phyloP scores from a whole-genome alignment of 768 basidiomycete genomes.

The Leccinum sublutescens region DNA sequence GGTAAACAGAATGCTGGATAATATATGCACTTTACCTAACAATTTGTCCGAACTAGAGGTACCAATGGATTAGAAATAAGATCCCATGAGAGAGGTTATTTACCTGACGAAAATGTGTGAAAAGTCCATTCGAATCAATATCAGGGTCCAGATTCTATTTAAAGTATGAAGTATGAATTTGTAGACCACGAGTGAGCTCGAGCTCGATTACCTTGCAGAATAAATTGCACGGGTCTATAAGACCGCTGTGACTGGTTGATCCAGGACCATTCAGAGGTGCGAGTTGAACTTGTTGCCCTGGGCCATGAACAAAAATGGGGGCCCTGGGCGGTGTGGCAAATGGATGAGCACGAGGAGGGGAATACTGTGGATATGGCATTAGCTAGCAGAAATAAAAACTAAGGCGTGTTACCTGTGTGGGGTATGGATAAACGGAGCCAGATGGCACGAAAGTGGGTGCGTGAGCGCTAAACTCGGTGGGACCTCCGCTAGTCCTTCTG shows the following conservation, averaged over 20 bases:
- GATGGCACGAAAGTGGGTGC: slow-evolving; percentile 78
- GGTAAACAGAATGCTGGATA: neutral
- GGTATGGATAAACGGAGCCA: slow-evolving; percentile 61
- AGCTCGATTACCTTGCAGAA: slow-evolving; percentile 70
- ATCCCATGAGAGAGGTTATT: slow-evolving; percentile 4
- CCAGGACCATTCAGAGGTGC: slow-evolving; percentile 74
- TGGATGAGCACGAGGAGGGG: slow-evolving; percentile 61
- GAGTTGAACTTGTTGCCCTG: slow-evolving; percentile 86
- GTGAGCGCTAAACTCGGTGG: slow-evolving; percentile 67
- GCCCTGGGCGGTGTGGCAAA: slow-evolving; percentile 39
- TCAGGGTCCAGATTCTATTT: slow-evolving; percentile 78
- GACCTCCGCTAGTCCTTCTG: slow-evolving; percentile 51
- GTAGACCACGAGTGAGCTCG: slow-evolving; percentile 1
- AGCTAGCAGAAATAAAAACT: slow-evolving; percentile 1
- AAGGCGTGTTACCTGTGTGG: slow-evolving; percentile 48
- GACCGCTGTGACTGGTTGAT: slow-evolving; percentile 79
- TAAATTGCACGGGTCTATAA: slow-evolving; percentile 88
- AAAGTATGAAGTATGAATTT: slow-evolving; percentile 2
- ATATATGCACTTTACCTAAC: slow-evolving; percentile 58
- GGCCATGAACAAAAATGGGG: slow-evolving; percentile 73
- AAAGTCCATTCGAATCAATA: slow-evolving; percentile 83
- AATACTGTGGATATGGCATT: slow-evolving; percentile 45
- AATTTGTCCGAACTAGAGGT: slow-evolving; percentile 75
- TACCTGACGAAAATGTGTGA: slow-evolving; percentile 79
- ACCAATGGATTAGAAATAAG: slow-evolving; percentile 16